Conservation (phyloP, 1,139 yeast genomes). For the Spathaspora sp. region DNA sequence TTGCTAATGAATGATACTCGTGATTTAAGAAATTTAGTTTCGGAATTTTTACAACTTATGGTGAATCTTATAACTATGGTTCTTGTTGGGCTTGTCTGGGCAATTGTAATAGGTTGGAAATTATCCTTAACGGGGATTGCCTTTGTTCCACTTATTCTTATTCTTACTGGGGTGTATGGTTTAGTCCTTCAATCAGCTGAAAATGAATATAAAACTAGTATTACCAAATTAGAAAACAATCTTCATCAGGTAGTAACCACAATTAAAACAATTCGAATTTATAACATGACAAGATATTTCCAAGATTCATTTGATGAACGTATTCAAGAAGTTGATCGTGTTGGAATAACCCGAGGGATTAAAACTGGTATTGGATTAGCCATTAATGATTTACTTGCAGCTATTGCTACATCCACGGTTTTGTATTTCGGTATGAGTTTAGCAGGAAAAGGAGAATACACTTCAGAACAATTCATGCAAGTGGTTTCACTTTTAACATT, state of each 20-base stretch:
- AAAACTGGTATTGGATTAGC: slow-evolving; percentile 67
- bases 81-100: slow-evolving; percentile 70
- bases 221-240: slow-evolving; percentile 54
- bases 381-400: slow-evolving; percentile 50
- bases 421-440: slow-evolving; percentile 76
- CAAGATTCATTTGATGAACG: slow-evolving; percentile 27
- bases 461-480: slow-evolving; percentile 56
- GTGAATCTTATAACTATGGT: slow-evolving; percentile 55
- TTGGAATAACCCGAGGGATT: slow-evolving; percentile 51
- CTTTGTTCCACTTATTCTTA: slow-evolving; percentile 60
- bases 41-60: slow-evolving; percentile 58
- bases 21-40: slow-evolving; percentile 64
- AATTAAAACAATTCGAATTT: slow-evolving; percentile 60
- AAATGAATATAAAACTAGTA: slow-evolving; percentile 53
- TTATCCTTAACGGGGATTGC: slow-evolving; percentile 78
- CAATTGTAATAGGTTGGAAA: slow-evolving; percentile 81
- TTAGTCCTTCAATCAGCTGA: slow-evolving; percentile 54
- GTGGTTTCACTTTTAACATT: slow-evolving; percentile 74
- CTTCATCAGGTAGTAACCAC: slow-evolving; percentile 60
- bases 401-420: slow-evolving; percentile 66
- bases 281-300: slow-evolving; percentile 55
- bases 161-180: slow-evolving; percentile 55
- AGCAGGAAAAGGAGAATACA: slow-evolving; percentile 56
- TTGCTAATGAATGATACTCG: slow-evolving; percentile 77
- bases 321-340: slow-evolving; percentile 24